Evolutionary conservation across 495 filamentous ascomycete genomes (phyloP), one percentile per base, ranked within the genome.

Genomic region (Xylaria grammica): DNA sequence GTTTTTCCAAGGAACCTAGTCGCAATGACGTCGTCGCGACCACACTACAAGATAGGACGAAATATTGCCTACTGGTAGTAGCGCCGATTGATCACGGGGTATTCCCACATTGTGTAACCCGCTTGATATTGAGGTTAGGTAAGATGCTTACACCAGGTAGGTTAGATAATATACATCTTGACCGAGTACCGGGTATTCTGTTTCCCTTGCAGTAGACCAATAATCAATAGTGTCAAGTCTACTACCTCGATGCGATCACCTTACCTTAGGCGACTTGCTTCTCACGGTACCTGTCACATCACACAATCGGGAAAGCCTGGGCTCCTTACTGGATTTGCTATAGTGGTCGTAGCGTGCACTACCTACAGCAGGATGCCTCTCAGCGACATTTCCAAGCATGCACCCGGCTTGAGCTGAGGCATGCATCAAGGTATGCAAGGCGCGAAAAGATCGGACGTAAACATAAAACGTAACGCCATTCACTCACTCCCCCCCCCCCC

Each of bases 21-120:
- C 27, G 19, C 32, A 30, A 59, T 59, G 56, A 59, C 56, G 56
- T 59, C 56, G 40, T 59, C 27, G 56, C 26, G 17, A 8, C 19
- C 19, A 8, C 10, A 59, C n/a, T n/a, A n/a, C n/a, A n/a, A n/a
- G 56, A 22, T 57, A 9, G 17, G 40, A 17, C 8, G 15, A 42
- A 42, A 11, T 10, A 9, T 3, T 3, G 13, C 40, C 32, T 11
- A n/a, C 32, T 11, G 32, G 32, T 11, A 36, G 32, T 36, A 36
- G 32, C 11, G 32, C 32, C 13, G 3, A 42, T 42, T 42, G 40
- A 15, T 15, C 40, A 9, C 17, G 17, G 7, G 17, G 8, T 3
- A 10, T 42, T 42, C 15, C 7, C 13, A 17, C 3, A 42, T 42
- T 17, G 40, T 42, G 40, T 17, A 42, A 42, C 40, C 8, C 40